These are phyloP conservation scores for Colletotrichum euphorbiae DNA, from an alignment of 2,329 filamentous ascomycete species.

Conservation along the genomic window DNA sequence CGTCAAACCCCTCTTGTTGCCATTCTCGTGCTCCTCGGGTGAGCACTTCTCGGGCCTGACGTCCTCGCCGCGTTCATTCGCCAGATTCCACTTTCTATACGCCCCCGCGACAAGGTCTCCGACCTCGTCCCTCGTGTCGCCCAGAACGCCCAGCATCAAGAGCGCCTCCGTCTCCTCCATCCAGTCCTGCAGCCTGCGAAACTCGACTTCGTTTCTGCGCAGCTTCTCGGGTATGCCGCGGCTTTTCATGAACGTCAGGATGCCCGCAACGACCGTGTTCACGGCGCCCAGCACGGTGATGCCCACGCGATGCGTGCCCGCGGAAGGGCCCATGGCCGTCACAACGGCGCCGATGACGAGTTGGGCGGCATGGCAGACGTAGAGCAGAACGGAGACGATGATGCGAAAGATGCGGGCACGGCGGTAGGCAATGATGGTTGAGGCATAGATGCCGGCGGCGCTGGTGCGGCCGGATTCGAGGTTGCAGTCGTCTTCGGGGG, in stretches of 20 bases:
- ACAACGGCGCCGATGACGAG: constrained; percentile 61
- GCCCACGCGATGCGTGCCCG: constrained; percentile 59
- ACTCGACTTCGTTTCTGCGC: constrained; percentile 59
- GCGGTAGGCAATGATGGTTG: constrained; percentile 50
- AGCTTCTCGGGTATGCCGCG: constrained; percentile 62
- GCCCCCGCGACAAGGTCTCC: constrained; percentile 56
- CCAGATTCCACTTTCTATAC: constrained; percentile 57
- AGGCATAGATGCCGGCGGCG: constrained; percentile 56
- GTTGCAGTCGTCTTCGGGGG: constrained; percentile 42
- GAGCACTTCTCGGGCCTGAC: constrained; percentile 49
- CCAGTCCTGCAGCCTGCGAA: constrained; percentile 62
- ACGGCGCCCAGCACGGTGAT: constrained; percentile 71
- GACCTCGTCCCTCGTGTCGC: constrained; percentile 55
- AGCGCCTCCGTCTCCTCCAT: constrained; percentile 65
- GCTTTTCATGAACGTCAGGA: constrained; percentile 67
- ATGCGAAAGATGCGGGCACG: constrained; percentile 49
- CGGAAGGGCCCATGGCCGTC: constrained; percentile 58
- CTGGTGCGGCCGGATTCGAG: constrained; percentile 50
- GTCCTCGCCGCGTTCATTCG: constrained; percentile 55
- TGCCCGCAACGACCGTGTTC: constrained; percentile 72
- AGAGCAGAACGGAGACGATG: constrained; percentile 52
- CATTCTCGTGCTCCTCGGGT: not conserved
- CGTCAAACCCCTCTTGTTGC: not conserved
- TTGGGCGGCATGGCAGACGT: constrained; percentile 57
- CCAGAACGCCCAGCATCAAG: constrained; percentile 55